phyloP scores from a whole-genome alignment of 1,139 yeast genomes.

The Candida anutae region DNA sequence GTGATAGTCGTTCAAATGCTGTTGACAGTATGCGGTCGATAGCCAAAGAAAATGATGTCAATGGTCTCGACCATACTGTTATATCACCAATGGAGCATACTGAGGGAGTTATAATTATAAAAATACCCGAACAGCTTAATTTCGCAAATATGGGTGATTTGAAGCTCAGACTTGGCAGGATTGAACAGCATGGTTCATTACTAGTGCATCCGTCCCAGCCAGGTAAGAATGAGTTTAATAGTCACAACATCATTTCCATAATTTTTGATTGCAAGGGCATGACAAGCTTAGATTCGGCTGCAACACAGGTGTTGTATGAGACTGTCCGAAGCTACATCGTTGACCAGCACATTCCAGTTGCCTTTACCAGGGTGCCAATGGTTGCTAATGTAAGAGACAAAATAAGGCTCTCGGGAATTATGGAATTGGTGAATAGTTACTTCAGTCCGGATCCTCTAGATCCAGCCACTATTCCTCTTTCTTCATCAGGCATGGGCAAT shows the following conservation, averaged over 20 bases:
- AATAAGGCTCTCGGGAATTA: slow-evolving; percentile 18
- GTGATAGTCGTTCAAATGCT: background rate
- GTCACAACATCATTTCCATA: slow-evolving; percentile 15
- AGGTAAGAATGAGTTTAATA: slow-evolving; percentile 14
- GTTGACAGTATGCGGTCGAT: too few relatives aligned
- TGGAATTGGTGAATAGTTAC: slow-evolving; percentile 14
- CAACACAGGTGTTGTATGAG: slow-evolving; percentile 25
- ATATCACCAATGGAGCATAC: slow-evolving; percentile 23
- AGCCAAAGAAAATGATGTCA: too few relatives aligned
- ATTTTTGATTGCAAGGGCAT: slow-evolving; percentile 30
- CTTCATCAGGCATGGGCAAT: slow-evolving; percentile 19
- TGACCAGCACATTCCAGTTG: slow-evolving; percentile 14
- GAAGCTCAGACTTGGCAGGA: slow-evolving; percentile 16
- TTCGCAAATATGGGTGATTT: slow-evolving; percentile 24
- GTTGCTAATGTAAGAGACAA: slow-evolving; percentile 13
- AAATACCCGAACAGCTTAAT: slow-evolving; percentile 23
- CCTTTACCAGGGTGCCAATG: slow-evolving; percentile 21
- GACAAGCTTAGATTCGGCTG: slow-evolving; percentile 24
- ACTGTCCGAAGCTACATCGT: slow-evolving; percentile 15
- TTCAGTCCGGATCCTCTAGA: slow-evolving; percentile 3
- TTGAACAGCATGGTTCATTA: slow-evolving; percentile 22
- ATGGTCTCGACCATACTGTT: too few relatives aligned
- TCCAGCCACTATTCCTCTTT: background rate
- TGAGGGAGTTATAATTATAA: slow-evolving; percentile 24
- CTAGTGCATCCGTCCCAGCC: slow-evolving; percentile 28